phyloP scores from a whole-genome alignment of 2,329 filamentous ascomycete genomes.

The Apiospora saccharicola region DNA sequence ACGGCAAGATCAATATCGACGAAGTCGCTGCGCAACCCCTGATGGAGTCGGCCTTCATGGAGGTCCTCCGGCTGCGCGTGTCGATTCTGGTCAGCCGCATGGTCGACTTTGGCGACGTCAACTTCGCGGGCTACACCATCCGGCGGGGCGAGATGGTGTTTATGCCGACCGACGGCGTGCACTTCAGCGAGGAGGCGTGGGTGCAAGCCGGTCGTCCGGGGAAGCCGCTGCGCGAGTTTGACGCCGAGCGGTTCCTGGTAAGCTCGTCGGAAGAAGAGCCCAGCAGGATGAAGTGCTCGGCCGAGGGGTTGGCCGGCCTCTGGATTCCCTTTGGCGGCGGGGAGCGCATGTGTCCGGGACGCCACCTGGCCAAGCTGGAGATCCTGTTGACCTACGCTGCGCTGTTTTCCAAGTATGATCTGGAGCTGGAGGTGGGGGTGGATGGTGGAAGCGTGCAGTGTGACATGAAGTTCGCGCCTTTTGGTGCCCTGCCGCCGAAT shows the following conservation, averaged over 20 bases:
- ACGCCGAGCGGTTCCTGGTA: conserved; percentile 30
- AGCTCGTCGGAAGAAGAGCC: neutral
- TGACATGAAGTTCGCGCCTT: neutral
- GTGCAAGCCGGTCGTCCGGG: conserved; percentile 23
- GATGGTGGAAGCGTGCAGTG: neutral
- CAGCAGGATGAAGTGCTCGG: conserved; percentile 3
- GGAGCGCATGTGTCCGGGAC: conserved; percentile 32
- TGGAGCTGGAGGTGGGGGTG: neutral
- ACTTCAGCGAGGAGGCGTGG: conserved; percentile 25
- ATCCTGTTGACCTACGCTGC: neutral
- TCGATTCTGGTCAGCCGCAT: conserved; percentile 28
- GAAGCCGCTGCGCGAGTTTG: conserved; percentile 28
- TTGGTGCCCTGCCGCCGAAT: conserved; percentile 15
- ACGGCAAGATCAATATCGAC: conserved; percentile 1
- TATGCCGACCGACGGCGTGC: conserved; percentile 24
- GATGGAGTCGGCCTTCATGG: conserved; percentile 31
- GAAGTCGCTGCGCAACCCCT: conserved; percentile 29
- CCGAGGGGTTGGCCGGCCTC: conserved; percentile 27
- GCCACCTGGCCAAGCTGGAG: conserved; percentile 30
- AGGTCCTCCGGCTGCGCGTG: conserved; percentile 32
- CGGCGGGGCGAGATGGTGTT: conserved; percentile 25
- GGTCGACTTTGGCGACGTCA: conserved; percentile 27
- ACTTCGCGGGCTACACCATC: conserved; percentile 26
- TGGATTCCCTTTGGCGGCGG: conserved; percentile 33
- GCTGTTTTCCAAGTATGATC: conserved; percentile 5